Conservation (phyloP, 192 early-diverging fungal species). For the Umbelopsis ramanniana region DNA sequence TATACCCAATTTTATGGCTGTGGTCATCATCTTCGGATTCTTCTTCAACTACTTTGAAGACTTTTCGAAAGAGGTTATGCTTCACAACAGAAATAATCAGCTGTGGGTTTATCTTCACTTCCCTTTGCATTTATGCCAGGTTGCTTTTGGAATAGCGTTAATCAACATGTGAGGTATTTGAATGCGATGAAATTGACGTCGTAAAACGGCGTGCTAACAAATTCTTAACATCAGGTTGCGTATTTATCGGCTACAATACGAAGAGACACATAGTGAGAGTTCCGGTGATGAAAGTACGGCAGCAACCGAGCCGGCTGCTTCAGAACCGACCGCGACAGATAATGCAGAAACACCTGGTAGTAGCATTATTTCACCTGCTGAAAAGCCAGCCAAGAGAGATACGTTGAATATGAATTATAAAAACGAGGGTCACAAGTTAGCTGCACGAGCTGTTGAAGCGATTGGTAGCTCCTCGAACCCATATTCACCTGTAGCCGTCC, state of each 20-base stretch:
- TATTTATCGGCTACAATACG: conserved; percentile 28
- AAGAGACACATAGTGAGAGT: background rate
- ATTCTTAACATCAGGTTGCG: conserved; percentile 21
- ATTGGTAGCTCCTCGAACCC: background rate
- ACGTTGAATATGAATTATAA: background rate
- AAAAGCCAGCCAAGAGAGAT: background rate
- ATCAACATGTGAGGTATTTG: conserved; percentile 34
- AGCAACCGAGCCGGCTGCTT: background rate
- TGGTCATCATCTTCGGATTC: conserved; percentile 51
- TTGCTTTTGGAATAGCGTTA: conserved; percentile 46
- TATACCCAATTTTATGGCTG: conserved; percentile 48
- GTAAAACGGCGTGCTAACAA: background rate
- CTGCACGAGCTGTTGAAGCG: conserved; percentile 15
- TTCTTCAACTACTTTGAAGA: conserved; percentile 61
- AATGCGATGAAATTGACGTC: background rate
- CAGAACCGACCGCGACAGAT: background rate
- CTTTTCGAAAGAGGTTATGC: conserved; percentile 50
- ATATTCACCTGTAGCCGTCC: background rate
- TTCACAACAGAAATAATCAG: conserved; percentile 39
- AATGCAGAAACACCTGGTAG: background rate
- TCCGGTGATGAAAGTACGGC: background rate
- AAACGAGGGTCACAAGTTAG: conserved; percentile 18
- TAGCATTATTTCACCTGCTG: background rate
- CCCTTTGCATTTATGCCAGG: conserved; percentile 49
- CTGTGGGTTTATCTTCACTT: conserved; percentile 54